These are phyloP conservation scores for Apiospora malaysiana DNA, from an alignment of 2,329 filamentous ascomycete genomes.

Conservation along the genomic window DNA sequence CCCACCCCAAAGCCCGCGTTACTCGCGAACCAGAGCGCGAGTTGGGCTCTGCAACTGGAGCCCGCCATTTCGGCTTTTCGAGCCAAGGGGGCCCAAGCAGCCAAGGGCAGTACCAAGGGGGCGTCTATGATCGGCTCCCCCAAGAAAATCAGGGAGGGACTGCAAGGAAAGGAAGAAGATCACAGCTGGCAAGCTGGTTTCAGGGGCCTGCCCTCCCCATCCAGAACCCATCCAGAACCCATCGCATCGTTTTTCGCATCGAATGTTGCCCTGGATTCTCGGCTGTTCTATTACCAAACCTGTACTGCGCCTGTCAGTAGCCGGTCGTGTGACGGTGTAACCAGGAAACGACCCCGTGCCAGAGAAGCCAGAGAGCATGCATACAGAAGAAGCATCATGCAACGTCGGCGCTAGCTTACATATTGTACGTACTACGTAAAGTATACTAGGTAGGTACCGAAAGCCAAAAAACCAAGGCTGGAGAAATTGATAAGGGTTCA, in stretches of 20 bases:
- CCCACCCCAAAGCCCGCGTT: neutral
- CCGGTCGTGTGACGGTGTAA: constrained; percentile 1
- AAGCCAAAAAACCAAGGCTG: neutral
- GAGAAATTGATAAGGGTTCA: constrained; percentile 13
- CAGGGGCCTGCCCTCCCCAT: constrained; percentile 1
- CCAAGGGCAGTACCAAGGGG: neutral
- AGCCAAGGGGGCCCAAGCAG: constrained; percentile 17
- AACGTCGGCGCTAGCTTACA: neutral
- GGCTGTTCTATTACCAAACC: neutral
- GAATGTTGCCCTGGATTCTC: constrained; percentile 1
- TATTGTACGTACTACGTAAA: neutral
- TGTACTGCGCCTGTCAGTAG: neutral
- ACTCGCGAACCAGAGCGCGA: constrained; percentile 19
- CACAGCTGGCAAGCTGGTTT: neutral
- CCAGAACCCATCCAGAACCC: neutral
- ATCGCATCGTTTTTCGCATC: neutral
- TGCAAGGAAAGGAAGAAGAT: neutral
- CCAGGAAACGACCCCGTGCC: neutral
- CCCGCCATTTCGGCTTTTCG: constrained; percentile 21
- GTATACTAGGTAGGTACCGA: neutral
- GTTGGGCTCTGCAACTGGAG: constrained; percentile 11
- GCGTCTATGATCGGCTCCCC: neutral
- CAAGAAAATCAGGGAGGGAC: constrained; percentile 5
- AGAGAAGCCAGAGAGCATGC: too few species aligned
- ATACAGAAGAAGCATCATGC: neutral